Percentiles rank a stretch among this genome's conserved stretches.
These are phyloP conservation scores for Sugiyamaella japonica DNA, from an alignment of 1,139 yeast genomes.

Conservation along the genomic window DNA sequence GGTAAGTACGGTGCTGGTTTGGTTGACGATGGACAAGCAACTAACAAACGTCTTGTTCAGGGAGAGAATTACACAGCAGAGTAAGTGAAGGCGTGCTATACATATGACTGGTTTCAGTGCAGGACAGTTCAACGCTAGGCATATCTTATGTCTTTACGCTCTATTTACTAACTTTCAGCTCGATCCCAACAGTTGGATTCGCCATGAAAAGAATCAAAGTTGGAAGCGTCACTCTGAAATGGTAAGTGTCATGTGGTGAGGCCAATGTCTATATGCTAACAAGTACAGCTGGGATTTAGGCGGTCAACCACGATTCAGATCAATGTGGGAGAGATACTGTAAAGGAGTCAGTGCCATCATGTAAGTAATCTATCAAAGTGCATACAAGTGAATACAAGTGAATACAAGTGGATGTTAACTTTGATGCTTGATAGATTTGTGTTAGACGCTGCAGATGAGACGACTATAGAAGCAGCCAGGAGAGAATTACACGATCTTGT, in stretches of 20 bases:
- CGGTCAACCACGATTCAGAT: slow-evolving; percentile 44
- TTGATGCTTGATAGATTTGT: slow-evolving; percentile 33
- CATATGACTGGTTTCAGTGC: too few relatives aligned
- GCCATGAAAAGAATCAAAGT: slow-evolving; percentile 42
- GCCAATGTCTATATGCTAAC: not conserved
- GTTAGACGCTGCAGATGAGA: slow-evolving; percentile 42
- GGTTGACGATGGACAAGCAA: not conserved
- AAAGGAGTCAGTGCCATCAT: slow-evolving; percentile 44
- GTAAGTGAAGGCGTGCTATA: slow-evolving; percentile 28
- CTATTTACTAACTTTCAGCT: slow-evolving; percentile 27
- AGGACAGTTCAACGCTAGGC: too few relatives aligned
- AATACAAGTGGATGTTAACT: not conserved
- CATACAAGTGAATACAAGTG: not conserved
- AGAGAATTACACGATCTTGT: slow-evolving; percentile 39
- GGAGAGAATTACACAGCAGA: slow-evolving; percentile 42
- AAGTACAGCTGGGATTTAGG: slow-evolving; percentile 43
- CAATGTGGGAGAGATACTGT: slow-evolving; percentile 47
- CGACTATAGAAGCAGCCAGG: slow-evolving; percentile 37
- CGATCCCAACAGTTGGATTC: slow-evolving; percentile 46
- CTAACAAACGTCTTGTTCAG: slow-evolving; percentile 18
- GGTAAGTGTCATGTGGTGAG: slow-evolving; percentile 28
- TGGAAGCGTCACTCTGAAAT: slow-evolving; percentile 44
- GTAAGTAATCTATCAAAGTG: slow-evolving; percentile 28
- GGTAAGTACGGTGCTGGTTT: slow-evolving; percentile 26
- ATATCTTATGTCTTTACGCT: too few relatives aligned